A percentile compares a stretch with the other conserved stretches of the same genome.
These are phyloP conservation scores for Trifolium repens DNA, from an alignment of 306 rosid species.

Conservation along the genomic window DNA sequence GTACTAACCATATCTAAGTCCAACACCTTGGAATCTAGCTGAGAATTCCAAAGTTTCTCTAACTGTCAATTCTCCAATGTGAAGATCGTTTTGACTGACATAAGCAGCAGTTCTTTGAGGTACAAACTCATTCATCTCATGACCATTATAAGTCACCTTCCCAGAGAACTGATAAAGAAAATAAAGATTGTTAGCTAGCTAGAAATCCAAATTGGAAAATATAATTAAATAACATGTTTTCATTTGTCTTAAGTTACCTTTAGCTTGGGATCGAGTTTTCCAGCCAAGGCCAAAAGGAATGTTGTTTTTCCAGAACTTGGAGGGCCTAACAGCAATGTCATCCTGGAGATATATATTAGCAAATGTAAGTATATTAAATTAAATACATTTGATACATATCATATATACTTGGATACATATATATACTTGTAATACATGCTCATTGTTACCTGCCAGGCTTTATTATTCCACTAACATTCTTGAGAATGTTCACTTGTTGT, in stretches of 20 bases:
- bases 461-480: constrained; percentile 43
- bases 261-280: no score
- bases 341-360: background rate
- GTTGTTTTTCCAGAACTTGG: no score
- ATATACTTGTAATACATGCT: background rate
- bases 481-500: constrained; percentile 48
- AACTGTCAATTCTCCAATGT: constrained; percentile 41
- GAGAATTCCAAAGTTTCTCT: constrained; percentile 49
- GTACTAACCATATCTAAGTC: constrained; percentile 39
- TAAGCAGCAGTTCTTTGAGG: constrained; percentile 42
- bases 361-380: background rate
- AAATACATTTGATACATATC: background rate
- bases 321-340: no score
- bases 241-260: no score
- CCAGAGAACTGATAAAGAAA: background rate
- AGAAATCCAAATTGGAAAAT: no score
- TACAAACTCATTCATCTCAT: constrained; percentile 44
- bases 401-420: background rate
- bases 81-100: constrained; percentile 41
- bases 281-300: no score
- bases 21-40: constrained; percentile 48
- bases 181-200: background rate
- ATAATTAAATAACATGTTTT: no score
- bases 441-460: constrained; percentile 46
- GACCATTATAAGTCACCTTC: constrained; percentile 38